Evolutionary conservation across 176 grass and related monocot species (phyloP).

Genomic region (Paspalum notatum): DNA sequence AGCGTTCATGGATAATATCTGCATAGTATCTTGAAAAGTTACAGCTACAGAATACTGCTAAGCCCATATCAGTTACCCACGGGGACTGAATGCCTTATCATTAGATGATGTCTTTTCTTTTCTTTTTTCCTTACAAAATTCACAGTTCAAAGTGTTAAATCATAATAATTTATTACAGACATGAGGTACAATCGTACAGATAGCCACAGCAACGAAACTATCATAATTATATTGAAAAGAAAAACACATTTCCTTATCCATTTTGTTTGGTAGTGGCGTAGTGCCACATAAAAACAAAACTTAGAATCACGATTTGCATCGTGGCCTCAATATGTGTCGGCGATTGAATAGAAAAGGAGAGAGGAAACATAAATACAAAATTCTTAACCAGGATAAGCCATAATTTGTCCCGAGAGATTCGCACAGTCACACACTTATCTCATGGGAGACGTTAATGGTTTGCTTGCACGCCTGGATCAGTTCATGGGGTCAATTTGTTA

Average conservation of each 20-base stretch:
- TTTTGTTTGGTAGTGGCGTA: slow-evolving; percentile 38
- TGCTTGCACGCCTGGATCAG: slow-evolving; percentile 56
- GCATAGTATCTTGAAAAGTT: neutral
- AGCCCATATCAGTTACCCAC: slow-evolving; percentile 11
- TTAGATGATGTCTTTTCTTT: neutral
- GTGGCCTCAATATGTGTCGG: slow-evolving; percentile 15
- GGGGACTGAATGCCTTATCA: slow-evolving; percentile 5
- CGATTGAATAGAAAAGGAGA: neutral
- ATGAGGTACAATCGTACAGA: slow-evolving; percentile 19
- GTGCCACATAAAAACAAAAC: slow-evolving; percentile 19
- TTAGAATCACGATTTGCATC: neutral
- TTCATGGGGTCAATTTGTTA: neutral
- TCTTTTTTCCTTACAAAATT: neutral
- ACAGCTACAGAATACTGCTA: neutral
- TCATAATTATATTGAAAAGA: slow-evolving; percentile 1
- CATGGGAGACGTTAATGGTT: slow-evolving; percentile 17
- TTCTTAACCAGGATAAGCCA: slow-evolving; percentile 4
- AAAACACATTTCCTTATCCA: slow-evolving; percentile 30
- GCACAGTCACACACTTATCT: slow-evolving; percentile 28
- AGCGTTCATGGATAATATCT: neutral
- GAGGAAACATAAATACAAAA: neutral
- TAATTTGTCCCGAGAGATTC: neutral
- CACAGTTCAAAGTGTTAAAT: neutral
- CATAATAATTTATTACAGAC: neutral
- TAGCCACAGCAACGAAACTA: slow-evolving; percentile 12